Percentiles rank a stretch among this genome's conserved stretches.
Evolutionary conservation across 225 moss, liverwort and hornwort genomes (phyloP).

Genomic region (Bryum argenteum): DNA sequence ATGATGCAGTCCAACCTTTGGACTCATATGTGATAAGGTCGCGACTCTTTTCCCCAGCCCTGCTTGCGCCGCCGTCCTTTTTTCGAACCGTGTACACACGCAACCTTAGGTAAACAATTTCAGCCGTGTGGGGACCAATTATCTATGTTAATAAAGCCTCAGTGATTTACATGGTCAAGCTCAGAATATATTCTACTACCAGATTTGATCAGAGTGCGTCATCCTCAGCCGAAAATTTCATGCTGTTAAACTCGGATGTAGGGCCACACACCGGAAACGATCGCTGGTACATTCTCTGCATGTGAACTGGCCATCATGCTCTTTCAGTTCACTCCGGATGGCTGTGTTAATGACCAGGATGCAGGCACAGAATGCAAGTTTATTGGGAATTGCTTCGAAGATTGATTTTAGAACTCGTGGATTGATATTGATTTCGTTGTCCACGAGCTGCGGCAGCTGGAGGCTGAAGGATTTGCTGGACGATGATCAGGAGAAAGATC

Average conservation of each 20-base stretch:
- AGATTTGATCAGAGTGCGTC: background rate
- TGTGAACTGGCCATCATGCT: conserved; percentile 32
- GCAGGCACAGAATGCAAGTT: conserved; percentile 22
- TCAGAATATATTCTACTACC: background rate
- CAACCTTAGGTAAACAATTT: conserved; percentile 28
- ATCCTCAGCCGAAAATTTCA: conserved; percentile 1
- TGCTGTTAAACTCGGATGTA: conserved; percentile 14
- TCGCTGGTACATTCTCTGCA: conserved; percentile 37
- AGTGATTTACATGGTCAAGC: conserved; percentile 9
- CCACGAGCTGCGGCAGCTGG: conserved; percentile 29
- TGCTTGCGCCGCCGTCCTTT: conserved; percentile 37
- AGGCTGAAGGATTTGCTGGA: conserved; percentile 25
- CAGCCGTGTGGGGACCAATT: conserved; percentile 22
- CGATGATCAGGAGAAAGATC: conserved; percentile 20
- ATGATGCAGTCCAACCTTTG: conserved; percentile 50
- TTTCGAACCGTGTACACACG: conserved; percentile 27
- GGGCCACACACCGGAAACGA: conserved; percentile 28
- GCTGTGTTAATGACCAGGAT: conserved; percentile 23
- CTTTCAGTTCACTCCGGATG: conserved; percentile 36
- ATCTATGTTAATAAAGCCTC: conserved; percentile 29
- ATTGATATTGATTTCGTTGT: conserved; percentile 20
- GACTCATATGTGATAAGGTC: conserved; percentile 48
- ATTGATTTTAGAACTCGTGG: conserved; percentile 22
- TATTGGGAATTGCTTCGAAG: conserved; percentile 13
- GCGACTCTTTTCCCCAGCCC: conserved; percentile 42